Percentiles rank a stretch among this genome's conserved stretches.
Conservation (phyloP, 352 stramenopile species). For the Phytophthora melonis region DNA sequence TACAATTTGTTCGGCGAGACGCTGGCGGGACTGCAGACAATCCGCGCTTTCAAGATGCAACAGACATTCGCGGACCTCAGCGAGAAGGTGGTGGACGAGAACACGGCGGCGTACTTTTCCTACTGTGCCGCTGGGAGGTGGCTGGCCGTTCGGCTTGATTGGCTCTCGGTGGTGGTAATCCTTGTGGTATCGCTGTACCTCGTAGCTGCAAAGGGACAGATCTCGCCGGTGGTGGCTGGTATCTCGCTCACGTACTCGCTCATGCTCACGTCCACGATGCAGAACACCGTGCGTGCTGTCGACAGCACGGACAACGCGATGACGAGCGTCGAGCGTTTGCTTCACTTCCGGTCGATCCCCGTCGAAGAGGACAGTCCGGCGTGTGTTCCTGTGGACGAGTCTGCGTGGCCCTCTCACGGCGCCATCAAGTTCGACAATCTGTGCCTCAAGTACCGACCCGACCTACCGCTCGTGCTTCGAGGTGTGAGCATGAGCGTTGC, state of each 20-base stretch:
- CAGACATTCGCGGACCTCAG: constrained; percentile 46
- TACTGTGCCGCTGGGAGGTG: constrained; percentile 80
- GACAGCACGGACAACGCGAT: constrained; percentile 59
- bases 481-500: constrained; percentile 38
- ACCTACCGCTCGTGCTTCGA: constrained; percentile 48
- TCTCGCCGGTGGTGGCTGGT: constrained; percentile 24
- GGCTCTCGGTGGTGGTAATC: constrained; percentile 85
- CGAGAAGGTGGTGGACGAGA: constrained; percentile 50
- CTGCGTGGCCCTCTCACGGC: constrained; percentile 38
- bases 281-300: constrained; percentile 24
- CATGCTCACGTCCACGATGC: constrained; percentile 50
- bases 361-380: constrained; percentile 35
- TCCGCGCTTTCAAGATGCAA: constrained; percentile 49
- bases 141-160: constrained; percentile 93
- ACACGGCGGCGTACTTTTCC: constrained; percentile 47
- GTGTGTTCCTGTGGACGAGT: constrained; percentile 1
- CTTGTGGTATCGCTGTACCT: constrained; percentile 85
- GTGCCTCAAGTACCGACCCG: constrained; percentile 23
- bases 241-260: constrained; percentile 27
- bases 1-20: constrained; percentile 32
- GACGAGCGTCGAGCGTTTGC: constrained; percentile 47
- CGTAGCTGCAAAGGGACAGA: constrained; percentile 61
- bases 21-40: constrained; percentile 23
- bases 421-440: constrained; percentile 36
- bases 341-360: constrained; percentile 43